These are phyloP conservation scores for Aristolochia californica DNA, from an alignment of 164 flowering plant genomes.

Conservation along the genomic window DNA sequence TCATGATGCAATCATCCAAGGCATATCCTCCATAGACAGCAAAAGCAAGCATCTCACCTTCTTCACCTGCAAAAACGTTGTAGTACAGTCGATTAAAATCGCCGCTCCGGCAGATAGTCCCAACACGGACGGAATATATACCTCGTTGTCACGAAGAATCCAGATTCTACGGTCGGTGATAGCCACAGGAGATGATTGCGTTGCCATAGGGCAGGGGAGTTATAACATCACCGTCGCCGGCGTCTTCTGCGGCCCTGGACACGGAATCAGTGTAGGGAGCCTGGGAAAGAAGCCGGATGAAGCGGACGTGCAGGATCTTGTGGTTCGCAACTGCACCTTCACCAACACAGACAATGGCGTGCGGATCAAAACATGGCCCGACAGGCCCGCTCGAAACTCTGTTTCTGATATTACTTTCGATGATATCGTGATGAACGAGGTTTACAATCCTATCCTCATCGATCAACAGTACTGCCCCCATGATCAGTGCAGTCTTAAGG, in stretches of 20 bases:
- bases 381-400: conserved; percentile 4
- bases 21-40: conserved; percentile 20
- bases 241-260: conserved; percentile 6
- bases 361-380: conserved; percentile 75
- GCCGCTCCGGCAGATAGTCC: conserved; percentile 13
- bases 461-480: conserved; percentile 47
- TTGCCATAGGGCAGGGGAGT: conserved; percentile 24
- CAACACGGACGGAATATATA: conserved; percentile 16
- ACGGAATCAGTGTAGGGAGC: conserved; percentile 3
- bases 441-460: conserved; percentile 55
- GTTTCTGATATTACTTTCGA: conserved; percentile 18
- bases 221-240: conserved; percentile 11
- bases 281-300: neutral
- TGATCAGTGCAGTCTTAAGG: neutral
- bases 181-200: conserved; percentile 24
- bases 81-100: conserved; percentile 2
- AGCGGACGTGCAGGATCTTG: neutral
- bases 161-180: conserved; percentile 1
- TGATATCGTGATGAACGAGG: conserved; percentile 30
- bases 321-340: neutral
- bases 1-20: conserved; percentile 8
- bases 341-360: conserved; percentile 63
- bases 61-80: conserved; percentile 11
- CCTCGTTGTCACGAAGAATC: conserved; percentile 1
- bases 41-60: conserved; percentile 24